These are phyloP conservation scores for Leishmania mexicana DNA, from an alignment of 208 protist genomes.

Conservation along the genomic window DNA sequence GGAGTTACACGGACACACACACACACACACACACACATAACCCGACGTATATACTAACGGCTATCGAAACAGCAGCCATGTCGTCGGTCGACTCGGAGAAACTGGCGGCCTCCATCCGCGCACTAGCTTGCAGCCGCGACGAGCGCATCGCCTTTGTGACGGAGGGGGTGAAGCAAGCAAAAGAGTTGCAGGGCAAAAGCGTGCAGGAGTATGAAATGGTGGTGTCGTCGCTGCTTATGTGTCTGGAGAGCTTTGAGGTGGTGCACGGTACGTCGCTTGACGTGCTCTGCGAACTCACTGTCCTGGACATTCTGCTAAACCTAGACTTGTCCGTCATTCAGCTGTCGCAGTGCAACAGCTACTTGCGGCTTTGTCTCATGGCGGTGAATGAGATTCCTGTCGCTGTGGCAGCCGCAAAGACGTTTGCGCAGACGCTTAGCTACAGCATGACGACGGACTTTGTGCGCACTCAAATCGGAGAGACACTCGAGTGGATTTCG, in stretches of 20 bases:
- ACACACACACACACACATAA: background rate
- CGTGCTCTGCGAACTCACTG: constrained; percentile 75
- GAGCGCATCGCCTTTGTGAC: constrained; percentile 50
- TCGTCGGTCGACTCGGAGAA: constrained; percentile 33
- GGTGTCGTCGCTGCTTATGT: constrained; percentile 63
- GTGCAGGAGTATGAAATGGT: constrained; percentile 74
- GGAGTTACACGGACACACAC: background rate
- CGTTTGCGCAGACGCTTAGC: constrained; percentile 64
- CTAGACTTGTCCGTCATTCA: constrained; percentile 78
- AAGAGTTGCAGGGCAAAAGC: constrained; percentile 74
- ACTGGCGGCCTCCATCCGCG: constrained; percentile 51
- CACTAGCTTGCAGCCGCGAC: constrained; percentile 38
- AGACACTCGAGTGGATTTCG: constrained; percentile 60
- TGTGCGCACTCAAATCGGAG: constrained; percentile 62
- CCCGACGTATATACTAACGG: background rate
- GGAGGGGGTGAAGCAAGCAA: constrained; percentile 64
- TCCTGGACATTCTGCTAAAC: constrained; percentile 72
- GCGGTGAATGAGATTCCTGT: constrained; percentile 48
- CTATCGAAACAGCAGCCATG: constrained; percentile 9
- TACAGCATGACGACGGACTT: constrained; percentile 78
- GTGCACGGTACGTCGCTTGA: constrained; percentile 54
- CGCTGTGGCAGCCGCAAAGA: constrained; percentile 57
- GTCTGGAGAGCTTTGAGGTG: constrained; percentile 80
- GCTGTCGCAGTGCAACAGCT: constrained; percentile 83
- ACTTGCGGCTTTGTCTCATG: constrained; percentile 71